These are phyloP conservation scores for Torulaspora pretoriensis DNA, from an alignment of 1,139 yeast species.

Conservation along the genomic window DNA sequence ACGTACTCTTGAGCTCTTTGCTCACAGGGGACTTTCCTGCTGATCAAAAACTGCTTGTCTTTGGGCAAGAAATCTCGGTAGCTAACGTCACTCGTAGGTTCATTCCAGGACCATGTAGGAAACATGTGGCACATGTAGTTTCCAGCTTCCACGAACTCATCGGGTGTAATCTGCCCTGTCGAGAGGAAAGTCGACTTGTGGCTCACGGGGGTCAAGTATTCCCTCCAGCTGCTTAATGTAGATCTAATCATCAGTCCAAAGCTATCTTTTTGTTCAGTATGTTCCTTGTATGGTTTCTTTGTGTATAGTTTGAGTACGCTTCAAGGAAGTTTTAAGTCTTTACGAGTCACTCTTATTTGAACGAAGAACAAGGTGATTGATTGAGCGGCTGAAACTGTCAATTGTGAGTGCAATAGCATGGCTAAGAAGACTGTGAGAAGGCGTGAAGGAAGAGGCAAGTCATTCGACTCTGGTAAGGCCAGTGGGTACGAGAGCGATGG, in stretches of 20 bases:
- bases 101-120: slow-evolving; percentile 94
- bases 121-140: slow-evolving; percentile 84
- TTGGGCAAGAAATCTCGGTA: slow-evolving; percentile 68
- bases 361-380: background rate
- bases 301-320: slow-evolving; percentile 1
- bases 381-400: background rate
- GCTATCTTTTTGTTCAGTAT: background rate
- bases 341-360: background rate
- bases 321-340: slow-evolving; percentile 2
- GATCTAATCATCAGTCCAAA: slow-evolving; percentile 48
- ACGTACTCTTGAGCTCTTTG: slow-evolving; percentile 64
- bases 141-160: slow-evolving; percentile 89
- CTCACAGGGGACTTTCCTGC: slow-evolving; percentile 83
- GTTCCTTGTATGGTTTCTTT: slow-evolving; percentile 2
- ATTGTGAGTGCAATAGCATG: background rate
- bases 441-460: background rate
- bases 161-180: slow-evolving; percentile 93
- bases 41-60: slow-evolving; percentile 81
- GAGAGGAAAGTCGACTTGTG: slow-evolving; percentile 74
- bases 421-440: slow-evolving; percentile 4
- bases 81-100: slow-evolving; percentile 42
- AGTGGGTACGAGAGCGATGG: slow-evolving; percentile 4
- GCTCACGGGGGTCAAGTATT: slow-evolving; percentile 85
- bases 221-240: slow-evolving; percentile 78
- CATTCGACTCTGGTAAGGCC: background rate